Conservation (phyloP, 169 alveolate species). For the Plasmodium vivax region DNA sequence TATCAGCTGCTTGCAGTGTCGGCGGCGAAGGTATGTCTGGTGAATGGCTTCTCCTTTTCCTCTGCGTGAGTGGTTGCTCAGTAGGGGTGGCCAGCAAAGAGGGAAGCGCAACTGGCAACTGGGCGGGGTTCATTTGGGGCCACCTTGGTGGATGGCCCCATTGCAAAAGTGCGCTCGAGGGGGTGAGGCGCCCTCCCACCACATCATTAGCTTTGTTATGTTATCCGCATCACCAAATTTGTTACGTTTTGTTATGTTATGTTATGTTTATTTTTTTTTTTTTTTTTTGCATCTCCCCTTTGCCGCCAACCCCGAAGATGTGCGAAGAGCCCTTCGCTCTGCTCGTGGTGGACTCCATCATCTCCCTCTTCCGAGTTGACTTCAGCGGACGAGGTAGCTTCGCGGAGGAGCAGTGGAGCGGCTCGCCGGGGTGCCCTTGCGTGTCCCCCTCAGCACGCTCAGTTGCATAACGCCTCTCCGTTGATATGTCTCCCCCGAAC, state of each 20-base stretch:
- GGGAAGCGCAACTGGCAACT: neutral
- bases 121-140: neutral
- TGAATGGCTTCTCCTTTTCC: no score
- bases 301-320: slow-evolving; percentile 37
- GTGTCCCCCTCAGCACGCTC: neutral
- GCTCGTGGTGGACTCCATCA: slow-evolving; percentile 94
- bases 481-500: no score
- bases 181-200: no score
- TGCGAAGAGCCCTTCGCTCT: slow-evolving; percentile 93
- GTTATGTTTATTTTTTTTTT: neutral
- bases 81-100: neutral
- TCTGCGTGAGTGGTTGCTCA: neutral
- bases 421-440: neutral
- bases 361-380: slow-evolving; percentile 92
- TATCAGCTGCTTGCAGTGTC: slow-evolving; percentile 49
- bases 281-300: neutral
- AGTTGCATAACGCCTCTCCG: no score
- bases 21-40: slow-evolving; percentile 73
- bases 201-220: neutral
- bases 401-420: neutral
- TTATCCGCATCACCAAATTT: no score
- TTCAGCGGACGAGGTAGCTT: slow-evolving; percentile 90
- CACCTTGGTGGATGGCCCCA: neutral
- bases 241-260: no score
- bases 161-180: neutral